A percentile compares a stretch with the other conserved stretches of the same genome.
phyloP scores from a whole-genome alignment of 202 grass and related monocot genomes.

The Schoenoplectus triqueter region DNA sequence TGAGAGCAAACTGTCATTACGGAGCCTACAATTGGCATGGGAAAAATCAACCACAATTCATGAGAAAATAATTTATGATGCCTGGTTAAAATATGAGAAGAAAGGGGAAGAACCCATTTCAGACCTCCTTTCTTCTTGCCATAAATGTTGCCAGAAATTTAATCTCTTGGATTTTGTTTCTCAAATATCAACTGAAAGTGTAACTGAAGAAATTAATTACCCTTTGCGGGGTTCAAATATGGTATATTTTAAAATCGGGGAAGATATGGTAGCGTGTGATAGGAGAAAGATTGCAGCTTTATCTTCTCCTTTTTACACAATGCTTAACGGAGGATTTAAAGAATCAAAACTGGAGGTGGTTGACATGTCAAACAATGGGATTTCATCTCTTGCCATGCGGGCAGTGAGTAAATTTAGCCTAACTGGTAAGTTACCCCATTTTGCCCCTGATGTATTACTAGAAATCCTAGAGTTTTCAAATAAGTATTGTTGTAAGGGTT shows the following conservation, averaged over 20 bases:
- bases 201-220: conserved; percentile 39
- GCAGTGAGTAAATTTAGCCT: conserved; percentile 86
- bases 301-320: conserved; percentile 84
- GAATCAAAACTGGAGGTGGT: conserved; percentile 90
- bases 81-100: conserved; percentile 95
- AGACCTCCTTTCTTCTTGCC: conserved; percentile 79
- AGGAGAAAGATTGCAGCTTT: conserved; percentile 74
- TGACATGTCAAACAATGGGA: conserved; percentile 89
- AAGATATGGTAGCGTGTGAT: conserved; percentile 86
- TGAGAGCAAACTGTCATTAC: conserved; percentile 72
- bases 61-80: conserved; percentile 84
- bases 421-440: conserved; percentile 65
- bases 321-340: conserved; percentile 94
- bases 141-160: conserved; percentile 95
- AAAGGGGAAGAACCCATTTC: conserved; percentile 83
- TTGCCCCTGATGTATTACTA: conserved; percentile 77
- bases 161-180: conserved; percentile 78
- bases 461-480: conserved; percentile 97
- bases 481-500: conserved; percentile 92
- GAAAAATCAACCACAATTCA: conserved; percentile 81
- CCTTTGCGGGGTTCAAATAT: conserved; percentile 49
- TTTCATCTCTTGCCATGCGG: conserved; percentile 75
- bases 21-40: conserved; percentile 91
- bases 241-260: conserved; percentile 74
- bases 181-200: conserved; percentile 50